Base-by-base conservation (phyloP, 108 stramenopile genomes). In the Aureococcus anophagefferens region DNA sequence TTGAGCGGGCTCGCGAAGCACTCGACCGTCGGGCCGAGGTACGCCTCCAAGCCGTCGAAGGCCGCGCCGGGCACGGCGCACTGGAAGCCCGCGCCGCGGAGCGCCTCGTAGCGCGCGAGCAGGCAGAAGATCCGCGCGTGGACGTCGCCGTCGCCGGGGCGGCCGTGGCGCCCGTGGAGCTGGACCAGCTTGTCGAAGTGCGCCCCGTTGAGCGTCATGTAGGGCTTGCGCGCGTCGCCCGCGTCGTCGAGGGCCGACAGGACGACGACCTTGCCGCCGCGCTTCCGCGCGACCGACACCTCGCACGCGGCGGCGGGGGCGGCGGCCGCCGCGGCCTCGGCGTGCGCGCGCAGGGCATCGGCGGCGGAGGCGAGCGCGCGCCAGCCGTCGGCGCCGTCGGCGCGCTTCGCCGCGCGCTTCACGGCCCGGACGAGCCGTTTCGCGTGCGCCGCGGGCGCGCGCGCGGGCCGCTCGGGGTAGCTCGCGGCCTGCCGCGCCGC, bases 1-100 rank as follows among this genome's bases (percentile, higher is more conserved):
- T 89, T 89, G 62, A 89, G 80, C 14, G 88, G 88, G 46, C 83
- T 84, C 0, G 88, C 88, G 74, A 89, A 89, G 76, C 87, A 88
- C 64, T 89, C 88, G 45, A 86, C 68, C 40, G 14, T 31, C 14
- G 16, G 51, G 64, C 77, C 79, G 62, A 79, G 66, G 65, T 29
- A 63, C 17, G 40, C n/a, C 16, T 33, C 40, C 32, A 85, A 81
- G 4, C 76, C 79, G 35, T 86, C 85, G 68, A 87, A 87, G 17
- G 72, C 79, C 17, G 72, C 67, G 30, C 68, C 86, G 14, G 73
- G 79, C 37, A 84, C 35, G 4, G 88, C 86, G 25, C 84, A 86
- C 68, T 88, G 88, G 46, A 86, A 87, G 0, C 87, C 87, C 0
- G 81, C 86, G 45, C 86, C 86, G 67, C 77, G 67, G 17, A 81